Evolutionary conservation across 768 basidiomycete species (phyloP).

Genomic region (Exsudoporus frostii): DNA sequence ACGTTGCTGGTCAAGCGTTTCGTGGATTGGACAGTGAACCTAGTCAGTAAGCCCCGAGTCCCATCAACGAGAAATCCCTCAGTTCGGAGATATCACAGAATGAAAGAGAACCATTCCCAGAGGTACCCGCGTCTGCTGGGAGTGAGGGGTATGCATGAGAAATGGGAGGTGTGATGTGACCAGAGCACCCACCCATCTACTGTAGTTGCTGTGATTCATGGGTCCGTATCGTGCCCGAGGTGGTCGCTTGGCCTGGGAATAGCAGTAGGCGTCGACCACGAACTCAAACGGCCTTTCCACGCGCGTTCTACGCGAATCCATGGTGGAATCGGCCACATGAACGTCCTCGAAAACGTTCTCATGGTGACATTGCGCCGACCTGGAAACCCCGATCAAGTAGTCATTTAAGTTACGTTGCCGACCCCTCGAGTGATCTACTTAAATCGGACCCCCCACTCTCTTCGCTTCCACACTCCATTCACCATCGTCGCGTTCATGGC

Average conservation of each 20-base stretch:
- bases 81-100: neutral
- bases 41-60: neutral
- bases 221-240: too few relatives aligned
- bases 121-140: too few relatives aligned
- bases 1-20: too few relatives aligned
- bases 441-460: too few relatives aligned
- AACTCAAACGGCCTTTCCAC: too few relatives aligned
- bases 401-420: neutral
- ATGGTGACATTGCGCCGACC: neutral
- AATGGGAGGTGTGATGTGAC: too few relatives aligned
- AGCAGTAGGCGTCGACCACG: too few relatives aligned
- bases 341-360: neutral
- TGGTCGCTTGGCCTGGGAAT: too few relatives aligned
- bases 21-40: too few relatives aligned
- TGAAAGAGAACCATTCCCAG: neutral
- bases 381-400: neutral
- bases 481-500: constrained; percentile 15
- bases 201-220: too few relatives aligned
- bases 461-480: neutral
- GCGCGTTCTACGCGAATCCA: neutral
- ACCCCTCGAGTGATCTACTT: too few relatives aligned
- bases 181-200: too few relatives aligned
- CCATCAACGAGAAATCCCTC: neutral
- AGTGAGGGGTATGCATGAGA: neutral
- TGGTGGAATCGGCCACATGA: neutral